These are phyloP conservation scores for Hansenula anomala DNA, from an alignment of 1,139 yeast species.

Conservation along the genomic window DNA sequence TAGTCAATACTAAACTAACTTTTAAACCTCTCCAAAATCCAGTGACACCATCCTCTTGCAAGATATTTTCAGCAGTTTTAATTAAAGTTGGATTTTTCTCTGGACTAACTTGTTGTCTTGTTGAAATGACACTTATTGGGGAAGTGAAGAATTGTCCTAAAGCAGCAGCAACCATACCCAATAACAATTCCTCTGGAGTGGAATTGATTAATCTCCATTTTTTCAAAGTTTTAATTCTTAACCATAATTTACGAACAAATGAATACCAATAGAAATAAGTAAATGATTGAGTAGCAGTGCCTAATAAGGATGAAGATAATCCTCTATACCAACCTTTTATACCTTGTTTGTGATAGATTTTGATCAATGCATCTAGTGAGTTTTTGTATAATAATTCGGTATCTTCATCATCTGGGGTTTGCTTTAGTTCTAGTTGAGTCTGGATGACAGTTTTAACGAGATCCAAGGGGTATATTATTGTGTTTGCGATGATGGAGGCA, in stretches of 20 bases:
- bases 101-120: constrained; percentile 70
- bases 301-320: constrained; percentile 60
- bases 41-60: constrained; percentile 60
- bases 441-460: constrained; percentile 70
- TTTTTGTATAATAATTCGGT: constrained; percentile 40
- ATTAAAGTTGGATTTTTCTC: constrained; percentile 31
- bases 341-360: constrained; percentile 62
- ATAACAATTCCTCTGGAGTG: constrained; percentile 66
- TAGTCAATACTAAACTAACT: constrained; percentile 72
- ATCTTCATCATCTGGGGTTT: constrained; percentile 14
- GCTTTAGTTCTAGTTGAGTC: constrained; percentile 41
- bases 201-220: constrained; percentile 32
- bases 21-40: constrained; percentile 86
- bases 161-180: constrained; percentile 85
- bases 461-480: constrained; percentile 75
- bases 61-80: constrained; percentile 49
- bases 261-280: constrained; percentile 89
- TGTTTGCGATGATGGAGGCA: constrained; percentile 78
- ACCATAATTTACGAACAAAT: constrained; percentile 53
- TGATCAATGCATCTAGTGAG: constrained; percentile 56
- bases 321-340: constrained; percentile 75
- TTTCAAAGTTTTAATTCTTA: constrained; percentile 31
- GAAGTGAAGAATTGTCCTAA: constrained; percentile 78
- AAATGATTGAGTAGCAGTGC: constrained; percentile 76
- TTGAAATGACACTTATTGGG: constrained; percentile 79